These are phyloP conservation scores for Talaromyces sp. DNA, from an alignment of 2,329 filamentous ascomycete species.

Conservation along the genomic window DNA sequence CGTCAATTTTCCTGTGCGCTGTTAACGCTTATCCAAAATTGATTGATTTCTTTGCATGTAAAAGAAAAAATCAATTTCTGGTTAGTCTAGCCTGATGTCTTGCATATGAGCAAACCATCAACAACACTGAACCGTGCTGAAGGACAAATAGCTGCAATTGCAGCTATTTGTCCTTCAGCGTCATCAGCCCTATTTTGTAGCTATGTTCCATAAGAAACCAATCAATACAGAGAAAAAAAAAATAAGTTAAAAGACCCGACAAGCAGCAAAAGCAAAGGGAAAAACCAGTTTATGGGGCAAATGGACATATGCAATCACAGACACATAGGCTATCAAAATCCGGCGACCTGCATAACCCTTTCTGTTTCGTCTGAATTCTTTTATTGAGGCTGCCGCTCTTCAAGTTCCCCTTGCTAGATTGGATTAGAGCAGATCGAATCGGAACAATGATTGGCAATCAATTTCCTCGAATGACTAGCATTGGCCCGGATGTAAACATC, in stretches of 20 bases:
- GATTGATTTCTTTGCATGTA: background rate
- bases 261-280: background rate
- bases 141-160: too few species aligned
- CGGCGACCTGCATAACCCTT: background rate
- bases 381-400: background rate
- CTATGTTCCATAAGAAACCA: background rate
- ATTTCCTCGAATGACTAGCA: background rate
- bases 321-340: background rate
- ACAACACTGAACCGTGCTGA: background rate
- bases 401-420: background rate
- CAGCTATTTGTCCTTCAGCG: too few species aligned
- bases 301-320: background rate
- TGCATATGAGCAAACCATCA: background rate
- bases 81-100: background rate
- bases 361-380: background rate
- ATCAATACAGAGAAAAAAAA: background rate
- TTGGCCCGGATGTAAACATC: slow-evolving; percentile 11
- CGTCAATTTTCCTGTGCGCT: background rate
- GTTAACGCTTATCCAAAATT: background rate
- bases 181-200: background rate
- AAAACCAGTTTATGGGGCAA: background rate
- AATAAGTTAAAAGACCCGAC: background rate
- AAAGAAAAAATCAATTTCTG: background rate
- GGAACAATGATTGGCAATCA: background rate
- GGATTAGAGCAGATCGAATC: background rate